These are phyloP conservation scores for Ambrosia hybrid DNA, from an alignment of 140 eudicot genomes.

Conservation along the genomic window DNA sequence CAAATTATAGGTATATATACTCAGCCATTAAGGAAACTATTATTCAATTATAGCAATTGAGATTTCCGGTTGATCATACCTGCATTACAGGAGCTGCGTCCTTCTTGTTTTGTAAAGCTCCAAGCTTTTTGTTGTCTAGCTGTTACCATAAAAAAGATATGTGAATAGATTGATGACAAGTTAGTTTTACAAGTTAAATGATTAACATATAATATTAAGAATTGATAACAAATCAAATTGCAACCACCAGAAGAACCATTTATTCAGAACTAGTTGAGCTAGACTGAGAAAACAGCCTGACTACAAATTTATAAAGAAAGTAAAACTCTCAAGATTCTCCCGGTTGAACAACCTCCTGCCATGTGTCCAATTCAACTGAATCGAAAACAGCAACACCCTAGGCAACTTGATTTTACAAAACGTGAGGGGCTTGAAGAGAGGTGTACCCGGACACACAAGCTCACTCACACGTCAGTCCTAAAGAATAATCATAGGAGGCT, in stretches of 20 bases:
- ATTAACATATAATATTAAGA: not conserved
- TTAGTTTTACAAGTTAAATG: conserved; percentile 5
- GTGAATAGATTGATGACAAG: not conserved
- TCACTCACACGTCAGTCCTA: too few relatives aligned
- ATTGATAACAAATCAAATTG: conserved; percentile 6
- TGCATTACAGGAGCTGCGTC: conserved; percentile 86
- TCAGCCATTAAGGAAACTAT: conserved; percentile 3
- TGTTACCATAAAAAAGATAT: conserved; percentile 29
- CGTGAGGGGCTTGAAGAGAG: not conserved
- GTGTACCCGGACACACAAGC: too few relatives aligned
- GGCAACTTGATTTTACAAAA: not conserved
- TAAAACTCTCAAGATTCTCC: not conserved
- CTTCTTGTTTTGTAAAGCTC: conserved; percentile 65
- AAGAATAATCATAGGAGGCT: too few relatives aligned
- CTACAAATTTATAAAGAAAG: not conserved
- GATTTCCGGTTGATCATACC: conserved; percentile 46
- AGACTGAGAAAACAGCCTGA: not conserved
- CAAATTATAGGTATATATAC: not conserved
- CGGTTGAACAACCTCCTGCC: not conserved
- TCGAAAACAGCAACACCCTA: not conserved
- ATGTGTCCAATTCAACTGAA: conserved; percentile 5
- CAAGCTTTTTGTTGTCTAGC: conserved; percentile 86
- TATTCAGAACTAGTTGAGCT: not conserved
- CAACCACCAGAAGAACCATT: not conserved
- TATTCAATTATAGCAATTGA: not conserved